phyloP scores from a whole-genome alignment of 305 asterid genomes.

The Fraxinus albicans region DNA sequence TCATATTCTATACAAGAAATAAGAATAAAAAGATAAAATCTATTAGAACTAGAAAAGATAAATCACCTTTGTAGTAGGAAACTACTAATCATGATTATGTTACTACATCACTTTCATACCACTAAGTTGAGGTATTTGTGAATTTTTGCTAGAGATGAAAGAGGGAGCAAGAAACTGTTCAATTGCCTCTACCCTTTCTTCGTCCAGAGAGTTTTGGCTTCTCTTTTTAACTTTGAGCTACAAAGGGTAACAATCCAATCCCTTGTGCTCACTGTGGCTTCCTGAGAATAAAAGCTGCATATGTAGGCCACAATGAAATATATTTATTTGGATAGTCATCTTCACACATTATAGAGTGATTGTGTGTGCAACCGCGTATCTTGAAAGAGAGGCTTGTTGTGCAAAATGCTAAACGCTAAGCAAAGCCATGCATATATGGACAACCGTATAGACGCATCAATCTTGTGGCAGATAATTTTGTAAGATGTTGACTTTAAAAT shows the following conservation, averaged over 20 bases:
- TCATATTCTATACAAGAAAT: too few relatives aligned
- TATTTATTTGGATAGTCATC: background rate
- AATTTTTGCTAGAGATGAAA: background rate
- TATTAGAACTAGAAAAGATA: too few relatives aligned
- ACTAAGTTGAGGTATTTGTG: background rate
- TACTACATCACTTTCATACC: too few relatives aligned
- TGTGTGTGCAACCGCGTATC: too few relatives aligned
- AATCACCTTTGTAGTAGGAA: too few relatives aligned
- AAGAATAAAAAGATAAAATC: too few relatives aligned
- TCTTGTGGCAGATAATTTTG: background rate
- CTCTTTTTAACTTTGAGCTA: background rate
- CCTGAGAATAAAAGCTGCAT: too few relatives aligned
- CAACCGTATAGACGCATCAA: background rate
- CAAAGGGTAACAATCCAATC: too few relatives aligned
- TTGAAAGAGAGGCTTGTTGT: too few relatives aligned
- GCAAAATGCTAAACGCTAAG: background rate
- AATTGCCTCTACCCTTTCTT: background rate
- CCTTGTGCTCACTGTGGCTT: too few relatives aligned
- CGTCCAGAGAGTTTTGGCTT: background rate
- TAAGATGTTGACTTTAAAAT: constrained; percentile 9
- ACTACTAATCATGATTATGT: too few relatives aligned
- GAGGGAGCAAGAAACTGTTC: background rate
- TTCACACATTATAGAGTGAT: background rate
- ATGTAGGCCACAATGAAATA: too few relatives aligned
- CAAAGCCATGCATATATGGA: background rate